Evolutionary conservation across 768 basidiomycete genomes (phyloP).

Genomic region (Pleurotus salmoneostramineus): DNA sequence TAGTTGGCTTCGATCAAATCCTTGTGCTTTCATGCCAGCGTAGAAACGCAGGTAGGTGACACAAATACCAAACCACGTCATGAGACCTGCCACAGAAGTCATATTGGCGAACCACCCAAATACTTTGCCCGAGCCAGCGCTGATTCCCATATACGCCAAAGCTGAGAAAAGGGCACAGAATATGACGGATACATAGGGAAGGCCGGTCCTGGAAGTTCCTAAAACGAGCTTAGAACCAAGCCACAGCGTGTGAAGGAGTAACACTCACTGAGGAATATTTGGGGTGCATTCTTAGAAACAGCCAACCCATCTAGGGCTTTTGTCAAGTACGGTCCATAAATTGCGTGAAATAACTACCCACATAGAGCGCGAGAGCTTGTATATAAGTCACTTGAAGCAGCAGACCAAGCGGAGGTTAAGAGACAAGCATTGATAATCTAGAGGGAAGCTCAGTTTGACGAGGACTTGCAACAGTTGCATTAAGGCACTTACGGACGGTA

Average conservation of each 20-base stretch:
- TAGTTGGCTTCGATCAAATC: slow-evolving; percentile 63
- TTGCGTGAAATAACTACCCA: too few species aligned
- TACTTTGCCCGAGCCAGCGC: slow-evolving; percentile 60
- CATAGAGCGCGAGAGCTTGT: slow-evolving; percentile 86
- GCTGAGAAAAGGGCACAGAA: slow-evolving; percentile 63
- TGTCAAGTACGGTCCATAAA: too few species aligned
- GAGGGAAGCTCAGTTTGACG: background rate
- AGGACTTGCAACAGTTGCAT: too few species aligned
- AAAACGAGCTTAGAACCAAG: background rate
- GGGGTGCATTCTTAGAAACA: slow-evolving; percentile 75
- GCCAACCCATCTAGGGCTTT: slow-evolving; percentile 69
- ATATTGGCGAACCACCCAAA: slow-evolving; percentile 82
- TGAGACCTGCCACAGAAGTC: slow-evolving; percentile 63
- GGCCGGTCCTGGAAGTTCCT: slow-evolving; percentile 59
- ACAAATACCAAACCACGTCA: slow-evolving; percentile 80
- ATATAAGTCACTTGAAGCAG: slow-evolving; percentile 85
- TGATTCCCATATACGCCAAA: slow-evolving; percentile 82
- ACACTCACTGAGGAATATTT: slow-evolving; percentile 51
- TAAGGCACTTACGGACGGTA: too few species aligned
- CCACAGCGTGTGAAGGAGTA: too few species aligned
- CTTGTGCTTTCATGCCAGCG: slow-evolving; percentile 77
- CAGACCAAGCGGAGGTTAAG: slow-evolving; percentile 90
- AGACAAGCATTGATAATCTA: slow-evolving; percentile 81
- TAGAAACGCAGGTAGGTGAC: slow-evolving; percentile 83
- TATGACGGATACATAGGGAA: slow-evolving; percentile 73